A percentile compares a stretch with the other conserved stretches of the same genome.
phyloP scores from a whole-genome alignment of 768 basidiomycete species.

The Termitomyces sp. region DNA sequence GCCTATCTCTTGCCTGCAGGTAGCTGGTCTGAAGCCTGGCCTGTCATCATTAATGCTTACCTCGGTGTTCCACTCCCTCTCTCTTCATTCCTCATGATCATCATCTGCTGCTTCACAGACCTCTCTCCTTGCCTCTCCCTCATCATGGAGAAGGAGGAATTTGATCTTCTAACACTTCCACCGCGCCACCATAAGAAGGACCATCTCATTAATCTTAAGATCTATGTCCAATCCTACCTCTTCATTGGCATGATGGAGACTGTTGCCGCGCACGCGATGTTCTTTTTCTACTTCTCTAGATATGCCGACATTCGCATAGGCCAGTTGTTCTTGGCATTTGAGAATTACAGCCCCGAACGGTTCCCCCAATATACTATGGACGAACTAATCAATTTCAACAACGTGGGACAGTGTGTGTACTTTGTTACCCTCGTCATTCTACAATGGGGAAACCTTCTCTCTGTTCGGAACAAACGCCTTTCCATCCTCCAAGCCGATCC shows the following conservation, averaged over 20 bases:
- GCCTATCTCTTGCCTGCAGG: constrained; percentile 46
- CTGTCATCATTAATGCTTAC: constrained; percentile 49
- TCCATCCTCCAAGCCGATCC: constrained; percentile 38
- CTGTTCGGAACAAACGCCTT: constrained; percentile 38
- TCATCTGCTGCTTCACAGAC: constrained; percentile 17
- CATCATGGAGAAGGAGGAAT: constrained; percentile 16
- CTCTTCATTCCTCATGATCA: constrained; percentile 28
- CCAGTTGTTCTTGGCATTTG: constrained; percentile 34
- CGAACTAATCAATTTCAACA: constrained; percentile 28
- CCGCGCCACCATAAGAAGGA: constrained; percentile 14
- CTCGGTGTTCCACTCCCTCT: constrained; percentile 55
- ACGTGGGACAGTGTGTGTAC: constrained; percentile 32
- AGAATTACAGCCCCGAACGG: constrained; percentile 28
- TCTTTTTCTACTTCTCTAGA: constrained; percentile 34
- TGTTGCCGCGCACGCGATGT: constrained; percentile 12
- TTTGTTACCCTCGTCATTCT: constrained; percentile 37
- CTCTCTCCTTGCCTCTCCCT: constrained; percentile 10
- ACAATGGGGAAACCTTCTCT: constrained; percentile 35
- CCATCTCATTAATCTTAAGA: constrained; percentile 17
- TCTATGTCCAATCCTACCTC: constrained; percentile 13
- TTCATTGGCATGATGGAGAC: constrained; percentile 16
- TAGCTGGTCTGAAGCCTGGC: constrained; percentile 54
- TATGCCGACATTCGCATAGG: constrained; percentile 29
- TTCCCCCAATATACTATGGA: constrained; percentile 23
- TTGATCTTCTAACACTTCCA: constrained; percentile 14